Percentiles rank a stretch among this genome's conserved stretches.
These are phyloP conservation scores for Talaromyces trachyspermus DNA, from an alignment of 495 filamentous ascomycete species.

Conservation along the genomic window DNA sequence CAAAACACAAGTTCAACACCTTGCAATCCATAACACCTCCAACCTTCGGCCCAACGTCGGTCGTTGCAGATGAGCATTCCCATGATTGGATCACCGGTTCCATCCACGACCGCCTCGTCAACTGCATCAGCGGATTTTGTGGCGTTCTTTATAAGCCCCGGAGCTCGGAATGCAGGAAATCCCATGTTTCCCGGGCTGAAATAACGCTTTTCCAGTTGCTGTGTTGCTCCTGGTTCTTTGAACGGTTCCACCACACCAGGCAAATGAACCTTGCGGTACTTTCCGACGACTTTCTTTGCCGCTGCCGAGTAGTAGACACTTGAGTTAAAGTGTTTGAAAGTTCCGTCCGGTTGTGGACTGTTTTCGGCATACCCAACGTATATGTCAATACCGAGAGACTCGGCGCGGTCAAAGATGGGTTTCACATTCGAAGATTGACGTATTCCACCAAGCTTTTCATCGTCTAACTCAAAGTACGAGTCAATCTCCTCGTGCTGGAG, in stretches of 20 bases:
- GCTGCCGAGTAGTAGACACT: conserved; percentile 38
- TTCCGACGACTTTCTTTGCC: conserved; percentile 28
- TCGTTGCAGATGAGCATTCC: conserved; percentile 49
- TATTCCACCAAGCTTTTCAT: conserved; percentile 12
- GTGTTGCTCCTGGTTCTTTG: conserved; percentile 31
- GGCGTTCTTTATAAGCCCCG: conserved; percentile 22
- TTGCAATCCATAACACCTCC: conserved; percentile 38
- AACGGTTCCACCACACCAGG: conserved; percentile 40
- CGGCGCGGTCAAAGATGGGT: conserved; percentile 37
- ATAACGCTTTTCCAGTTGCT: conserved; percentile 47
- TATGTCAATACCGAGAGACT: conserved; percentile 33
- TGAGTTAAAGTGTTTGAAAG: conserved; percentile 33
- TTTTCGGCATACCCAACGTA: conserved; percentile 38
- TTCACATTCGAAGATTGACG: conserved; percentile 28
- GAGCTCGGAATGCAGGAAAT: conserved; percentile 39
- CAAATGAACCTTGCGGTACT: conserved; percentile 45
- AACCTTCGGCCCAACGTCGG: conserved; percentile 40
- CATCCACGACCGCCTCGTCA: conserved; percentile 13
- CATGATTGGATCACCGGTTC: conserved; percentile 37
- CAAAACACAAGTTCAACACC: conserved; percentile 40
- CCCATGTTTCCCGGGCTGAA: conserved; percentile 40
- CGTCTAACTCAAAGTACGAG: conserved; percentile 36
- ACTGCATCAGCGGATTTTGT: conserved; percentile 4
- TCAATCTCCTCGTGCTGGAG: conserved; percentile 28
- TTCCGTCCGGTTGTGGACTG: conserved; percentile 15